Conservation (phyloP, 768 basidiomycete genomes). For the Phylloporus rhodoxanthus region DNA sequence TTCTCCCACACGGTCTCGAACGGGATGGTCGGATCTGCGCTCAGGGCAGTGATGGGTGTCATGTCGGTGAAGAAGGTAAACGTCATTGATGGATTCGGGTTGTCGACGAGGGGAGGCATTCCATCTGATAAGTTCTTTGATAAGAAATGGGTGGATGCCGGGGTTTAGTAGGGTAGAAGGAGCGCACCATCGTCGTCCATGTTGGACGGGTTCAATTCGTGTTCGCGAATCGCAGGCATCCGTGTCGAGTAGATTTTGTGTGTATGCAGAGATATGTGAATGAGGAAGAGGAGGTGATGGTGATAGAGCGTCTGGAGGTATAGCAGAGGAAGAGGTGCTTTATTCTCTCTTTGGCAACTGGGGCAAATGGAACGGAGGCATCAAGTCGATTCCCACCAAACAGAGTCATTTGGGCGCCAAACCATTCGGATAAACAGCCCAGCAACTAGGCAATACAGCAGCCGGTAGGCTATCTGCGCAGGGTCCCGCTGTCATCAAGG, state of each 20-base stretch:
- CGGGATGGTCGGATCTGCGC: conserved; percentile 29
- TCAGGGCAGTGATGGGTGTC: conserved; percentile 47
- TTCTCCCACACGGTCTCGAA: conserved; percentile 33
- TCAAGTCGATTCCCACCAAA: conserved; percentile 26
- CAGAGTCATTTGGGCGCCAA: conserved; percentile 16
- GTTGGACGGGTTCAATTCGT: conserved; percentile 21
- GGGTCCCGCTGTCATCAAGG: not conserved
- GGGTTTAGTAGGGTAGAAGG: not conserved
- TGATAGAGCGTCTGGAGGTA: conserved; percentile 24
- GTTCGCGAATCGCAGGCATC: conserved; percentile 27
- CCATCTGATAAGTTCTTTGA: conserved; percentile 30
- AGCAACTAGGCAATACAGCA: not conserved
- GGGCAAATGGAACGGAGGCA: conserved; percentile 27
- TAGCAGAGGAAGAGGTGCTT: conserved; percentile 24
- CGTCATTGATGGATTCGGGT: conserved; percentile 45
- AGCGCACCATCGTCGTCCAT: conserved; percentile 35
- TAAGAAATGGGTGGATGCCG: conserved; percentile 6
- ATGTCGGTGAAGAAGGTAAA: conserved; percentile 63
- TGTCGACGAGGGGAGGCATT: conserved; percentile 50
- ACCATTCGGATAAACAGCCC: not conserved
- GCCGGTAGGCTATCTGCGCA: not conserved
- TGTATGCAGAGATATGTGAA: not conserved
- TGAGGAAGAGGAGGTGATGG: conserved; percentile 16
- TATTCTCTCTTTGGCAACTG: conserved; percentile 34
- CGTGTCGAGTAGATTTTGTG: not conserved